Evolutionary conservation across 805 yeast species (phyloP).

Genomic region (Pichia paraexigua): DNA sequence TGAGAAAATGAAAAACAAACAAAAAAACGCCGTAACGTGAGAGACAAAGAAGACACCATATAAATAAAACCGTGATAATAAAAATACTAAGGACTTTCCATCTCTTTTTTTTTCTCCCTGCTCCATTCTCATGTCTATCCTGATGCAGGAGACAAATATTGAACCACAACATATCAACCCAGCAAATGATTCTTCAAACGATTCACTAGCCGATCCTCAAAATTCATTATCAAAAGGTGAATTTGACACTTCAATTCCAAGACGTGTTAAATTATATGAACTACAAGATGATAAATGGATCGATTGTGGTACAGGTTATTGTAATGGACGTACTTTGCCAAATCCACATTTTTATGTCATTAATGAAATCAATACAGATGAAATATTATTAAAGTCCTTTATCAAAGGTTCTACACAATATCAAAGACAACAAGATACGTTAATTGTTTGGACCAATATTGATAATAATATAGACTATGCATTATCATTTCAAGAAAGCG

Average conservation of each 20-base stretch:
- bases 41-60: too few relatives aligned
- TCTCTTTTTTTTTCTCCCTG: too few relatives aligned
- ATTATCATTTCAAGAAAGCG: constrained; percentile 82
- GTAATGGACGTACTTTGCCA: constrained; percentile 57
- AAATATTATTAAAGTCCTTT: constrained; percentile 52
- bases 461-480: constrained; percentile 66
- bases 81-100: too few relatives aligned
- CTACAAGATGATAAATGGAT: constrained; percentile 79
- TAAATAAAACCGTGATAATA: too few relatives aligned
- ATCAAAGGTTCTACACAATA: constrained; percentile 75
- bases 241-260: constrained; percentile 35
- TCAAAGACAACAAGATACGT: constrained; percentile 89
- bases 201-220: too few relatives aligned
- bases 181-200: too few relatives aligned
- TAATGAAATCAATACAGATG: constrained; percentile 55
- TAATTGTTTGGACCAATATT: constrained; percentile 87
- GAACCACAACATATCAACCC: too few relatives aligned
- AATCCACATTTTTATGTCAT: constrained; percentile 62
- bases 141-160: background rate
- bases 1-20: too few relatives aligned
- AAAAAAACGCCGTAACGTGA: too few relatives aligned
- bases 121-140: background rate
- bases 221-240: background rate
- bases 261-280: constrained; percentile 87
- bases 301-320: constrained; percentile 89